A percentile compares a stretch with the other conserved stretches of the same genome.
Evolutionary conservation across 495 filamentous ascomycete species (phyloP).

Genomic region (Podospora pseudoanserina): DNA sequence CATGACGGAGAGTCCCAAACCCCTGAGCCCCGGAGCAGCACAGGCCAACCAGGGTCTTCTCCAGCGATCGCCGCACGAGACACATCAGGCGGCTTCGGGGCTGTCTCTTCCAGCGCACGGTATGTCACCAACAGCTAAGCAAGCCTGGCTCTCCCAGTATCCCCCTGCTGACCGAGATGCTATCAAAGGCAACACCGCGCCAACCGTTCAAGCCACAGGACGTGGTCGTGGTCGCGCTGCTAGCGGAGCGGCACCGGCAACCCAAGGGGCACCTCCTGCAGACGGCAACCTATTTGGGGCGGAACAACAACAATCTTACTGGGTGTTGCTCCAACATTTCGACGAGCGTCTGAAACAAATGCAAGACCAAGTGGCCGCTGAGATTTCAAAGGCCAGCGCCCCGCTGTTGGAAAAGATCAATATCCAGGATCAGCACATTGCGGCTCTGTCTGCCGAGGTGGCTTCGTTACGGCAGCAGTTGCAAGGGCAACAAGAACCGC

Average conservation of each 20-base stretch:
- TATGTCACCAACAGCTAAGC: slow-evolving; percentile 32
- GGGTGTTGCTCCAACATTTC: slow-evolving; percentile 48
- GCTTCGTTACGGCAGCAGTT: slow-evolving; percentile 23
- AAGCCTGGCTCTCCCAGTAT: slow-evolving; percentile 40
- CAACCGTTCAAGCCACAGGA: slow-evolving; percentile 24
- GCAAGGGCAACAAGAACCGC: slow-evolving; percentile 2
- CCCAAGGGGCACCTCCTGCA: slow-evolving; percentile 31
- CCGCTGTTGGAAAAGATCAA: slow-evolving; percentile 38
- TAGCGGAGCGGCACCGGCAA: slow-evolving; percentile 26
- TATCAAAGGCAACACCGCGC: slow-evolving; percentile 39
- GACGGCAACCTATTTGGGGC: slow-evolving; percentile 43
- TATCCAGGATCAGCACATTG: slow-evolving; percentile 39
- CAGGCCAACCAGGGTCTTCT: slow-evolving; percentile 26
- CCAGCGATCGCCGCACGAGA: slow-evolving; percentile 38
- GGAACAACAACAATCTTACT: slow-evolving; percentile 46
- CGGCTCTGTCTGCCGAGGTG: slow-evolving; percentile 24
- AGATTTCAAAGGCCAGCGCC: slow-evolving; percentile 18
- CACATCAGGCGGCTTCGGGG: slow-evolving; percentile 29
- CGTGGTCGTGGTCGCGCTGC: slow-evolving; percentile 26
- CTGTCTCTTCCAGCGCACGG: slow-evolving; percentile 41
- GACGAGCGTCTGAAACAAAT: slow-evolving; percentile 46
- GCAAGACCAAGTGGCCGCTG: slow-evolving; percentile 29
- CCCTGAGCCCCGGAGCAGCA: slow-evolving; percentile 66
- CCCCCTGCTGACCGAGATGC: slow-evolving; percentile 48
- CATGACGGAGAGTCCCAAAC: slow-evolving; percentile 85